These are phyloP conservation scores for Catenaria anguillulae DNA, from an alignment of 371 early-diverging fungal species.

Conservation along the genomic window DNA sequence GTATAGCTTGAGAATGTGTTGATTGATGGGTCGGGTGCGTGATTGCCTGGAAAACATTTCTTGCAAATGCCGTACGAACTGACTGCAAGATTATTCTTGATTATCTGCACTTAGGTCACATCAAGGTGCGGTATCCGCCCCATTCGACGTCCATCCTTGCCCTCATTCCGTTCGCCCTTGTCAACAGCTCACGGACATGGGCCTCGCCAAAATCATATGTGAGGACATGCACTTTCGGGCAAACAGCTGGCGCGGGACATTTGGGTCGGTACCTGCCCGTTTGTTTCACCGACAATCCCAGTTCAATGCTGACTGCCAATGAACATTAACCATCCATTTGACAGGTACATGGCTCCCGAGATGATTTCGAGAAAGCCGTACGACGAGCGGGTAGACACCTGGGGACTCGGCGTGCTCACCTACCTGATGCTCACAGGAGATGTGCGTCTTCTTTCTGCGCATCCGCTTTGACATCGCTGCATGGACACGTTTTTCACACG, in stretches of 20 bases:
- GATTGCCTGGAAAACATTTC: no score
- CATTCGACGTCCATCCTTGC: no score
- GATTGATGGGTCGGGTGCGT: conserved; percentile 22
- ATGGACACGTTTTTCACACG: no score
- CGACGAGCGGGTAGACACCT: not conserved
- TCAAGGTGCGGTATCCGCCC: no score
- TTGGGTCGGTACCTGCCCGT: not conserved
- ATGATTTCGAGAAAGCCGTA: not conserved
- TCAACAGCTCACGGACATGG: conserved; percentile 59
- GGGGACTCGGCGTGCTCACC: not conserved
- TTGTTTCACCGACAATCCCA: no score
- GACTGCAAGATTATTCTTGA: no score
- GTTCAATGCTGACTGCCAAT: no score
- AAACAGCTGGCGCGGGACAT: not conserved
- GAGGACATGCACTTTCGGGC: not conserved
- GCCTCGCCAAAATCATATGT: conserved; percentile 33
- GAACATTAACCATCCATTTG: no score
- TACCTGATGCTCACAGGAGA: not conserved
- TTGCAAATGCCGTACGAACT: no score
- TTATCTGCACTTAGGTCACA: no score
- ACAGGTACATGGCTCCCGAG: not conserved
- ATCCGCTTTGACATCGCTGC: no score
- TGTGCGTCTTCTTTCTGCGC: not conserved
- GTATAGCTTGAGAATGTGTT: conserved; percentile 27
- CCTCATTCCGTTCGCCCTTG: no score